Conservation (phyloP, 2,329 filamentous ascomycete genomes). For the Coleophoma eucalyptorum region DNA sequence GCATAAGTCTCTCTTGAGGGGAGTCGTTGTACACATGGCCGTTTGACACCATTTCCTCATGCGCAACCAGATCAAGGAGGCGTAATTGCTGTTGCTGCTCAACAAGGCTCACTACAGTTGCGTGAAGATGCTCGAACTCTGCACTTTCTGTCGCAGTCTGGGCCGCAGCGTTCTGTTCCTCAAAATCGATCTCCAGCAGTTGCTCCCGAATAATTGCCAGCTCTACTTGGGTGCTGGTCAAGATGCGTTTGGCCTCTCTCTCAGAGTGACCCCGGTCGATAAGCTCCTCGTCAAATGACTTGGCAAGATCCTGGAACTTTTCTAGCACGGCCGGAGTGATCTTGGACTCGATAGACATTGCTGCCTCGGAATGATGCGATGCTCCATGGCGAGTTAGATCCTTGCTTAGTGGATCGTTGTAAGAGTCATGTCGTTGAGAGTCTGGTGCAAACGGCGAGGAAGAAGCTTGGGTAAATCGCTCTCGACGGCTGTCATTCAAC, state of each 20-base stretch:
- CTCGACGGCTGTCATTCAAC: slow-evolving; percentile 61
- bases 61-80: slow-evolving; percentile 32
- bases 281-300: slow-evolving; percentile 71
- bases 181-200: slow-evolving; percentile 45
- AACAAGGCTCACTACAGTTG: slow-evolving; percentile 20
- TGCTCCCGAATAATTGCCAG: slow-evolving; percentile 57
- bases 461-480: slow-evolving; percentile 63
- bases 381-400: slow-evolving; percentile 10
- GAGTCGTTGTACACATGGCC: slow-evolving; percentile 32
- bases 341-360: slow-evolving; percentile 64
- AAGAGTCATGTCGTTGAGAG: slow-evolving; percentile 51
- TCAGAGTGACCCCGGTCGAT: slow-evolving; percentile 69
- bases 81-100: slow-evolving; percentile 44
- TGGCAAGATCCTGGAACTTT: slow-evolving; percentile 67
- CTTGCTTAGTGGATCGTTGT: slow-evolving; percentile 35
- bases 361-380: slow-evolving; percentile 56
- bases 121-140: slow-evolving; percentile 13
- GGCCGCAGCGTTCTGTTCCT: slow-evolving; percentile 14
- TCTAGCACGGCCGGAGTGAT: slow-evolving; percentile 67
- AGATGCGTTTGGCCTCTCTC: slow-evolving; percentile 61
- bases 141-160: slow-evolving; percentile 17
- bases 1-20: slow-evolving; percentile 48
- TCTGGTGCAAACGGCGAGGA: slow-evolving; percentile 68
- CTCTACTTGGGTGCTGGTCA: slow-evolving; percentile 66
- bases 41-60: slow-evolving; percentile 44